Evolutionary conservation across 257 asterid genomes (phyloP), one percentile per base, ranked within the genome.

Genomic region (Solanum etuberosum): DNA sequence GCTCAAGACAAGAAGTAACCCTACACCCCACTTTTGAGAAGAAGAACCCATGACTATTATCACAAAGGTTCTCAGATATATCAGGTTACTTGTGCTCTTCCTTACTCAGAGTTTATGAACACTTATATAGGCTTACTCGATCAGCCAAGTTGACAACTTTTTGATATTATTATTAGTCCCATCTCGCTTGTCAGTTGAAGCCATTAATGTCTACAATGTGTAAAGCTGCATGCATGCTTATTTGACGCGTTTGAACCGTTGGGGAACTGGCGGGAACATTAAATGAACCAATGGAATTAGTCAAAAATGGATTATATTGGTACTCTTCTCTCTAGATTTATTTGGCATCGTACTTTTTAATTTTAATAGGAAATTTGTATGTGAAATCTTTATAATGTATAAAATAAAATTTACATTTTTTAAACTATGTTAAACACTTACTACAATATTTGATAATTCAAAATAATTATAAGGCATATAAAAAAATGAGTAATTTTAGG

Each of bases 201-300:
- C 76, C 86, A 89, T 87, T 80, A 83, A 86, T 90, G 87, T 16
- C 57, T 11, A 38, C 48, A 71, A 12, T 83, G 83, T 84, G 88
- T 43, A 70, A 57, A 73, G 78, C 63, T 77, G 83, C 83, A 77
- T 87, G 86, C 86, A 87, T 23, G 90, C 85, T 48, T 40, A 76
- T 18, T 32, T 3, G 25, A 88, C 91, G 92, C 92, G 90, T 90
- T 88, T 12, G 85, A 88, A 83, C 86, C 67, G 92, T 88, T 90
- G 92, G 90, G 92, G 86, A 51, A 32, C 18, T 90, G 87, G 92
- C 70, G 91, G 90, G 91, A 57, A 85, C 87, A 88, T 59, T 90
- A 86, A 90, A 54, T 88, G 88, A 68, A 8, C 31, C 43, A 25
- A 48, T 80, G 13, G 82, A 83, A 70, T 88, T 57, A 87, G 23